phyloP scores from a whole-genome alignment of 805 yeast species.

The Saccharomyces cerevisiae region DNA sequence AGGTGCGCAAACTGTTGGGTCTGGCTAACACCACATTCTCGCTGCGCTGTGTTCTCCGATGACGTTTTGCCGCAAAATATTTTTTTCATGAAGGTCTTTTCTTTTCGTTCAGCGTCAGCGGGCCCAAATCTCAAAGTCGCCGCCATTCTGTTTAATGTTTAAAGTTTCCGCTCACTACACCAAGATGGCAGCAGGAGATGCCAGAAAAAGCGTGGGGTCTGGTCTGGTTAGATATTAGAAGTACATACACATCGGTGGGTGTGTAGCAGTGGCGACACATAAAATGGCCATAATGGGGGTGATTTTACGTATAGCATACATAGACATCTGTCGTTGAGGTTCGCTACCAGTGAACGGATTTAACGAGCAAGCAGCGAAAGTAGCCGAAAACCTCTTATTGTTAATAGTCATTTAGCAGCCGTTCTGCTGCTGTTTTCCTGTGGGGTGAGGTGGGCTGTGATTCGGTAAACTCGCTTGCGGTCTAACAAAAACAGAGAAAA shows the following conservation, averaged over 20 bases:
- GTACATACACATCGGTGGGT: background rate
- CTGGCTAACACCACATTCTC: background rate
- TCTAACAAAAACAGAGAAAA: background rate
- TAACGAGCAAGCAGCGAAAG: background rate
- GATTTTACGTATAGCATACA: background rate
- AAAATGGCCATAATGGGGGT: background rate
- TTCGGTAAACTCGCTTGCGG: background rate
- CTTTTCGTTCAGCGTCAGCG: background rate
- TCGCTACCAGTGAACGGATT: background rate
- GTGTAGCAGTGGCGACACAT: background rate
- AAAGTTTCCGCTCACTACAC: background rate
- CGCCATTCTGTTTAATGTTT: background rate
- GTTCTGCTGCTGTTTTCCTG: background rate
- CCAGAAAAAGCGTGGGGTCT: background rate
- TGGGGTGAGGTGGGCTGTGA: background rate
- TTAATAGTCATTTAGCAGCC: background rate
- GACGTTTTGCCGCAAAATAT: background rate
- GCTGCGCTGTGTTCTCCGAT: background rate
- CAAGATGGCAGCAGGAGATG: background rate
- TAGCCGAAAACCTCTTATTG: background rate
- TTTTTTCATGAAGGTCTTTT: background rate
- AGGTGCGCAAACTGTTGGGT: background rate
- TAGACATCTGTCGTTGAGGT: too few species aligned
- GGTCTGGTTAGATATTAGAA: too few species aligned
- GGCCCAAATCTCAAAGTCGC: background rate